Base-by-base conservation (phyloP, 2,329 filamentous ascomycete species). In the Penicillium frequentans region DNA sequence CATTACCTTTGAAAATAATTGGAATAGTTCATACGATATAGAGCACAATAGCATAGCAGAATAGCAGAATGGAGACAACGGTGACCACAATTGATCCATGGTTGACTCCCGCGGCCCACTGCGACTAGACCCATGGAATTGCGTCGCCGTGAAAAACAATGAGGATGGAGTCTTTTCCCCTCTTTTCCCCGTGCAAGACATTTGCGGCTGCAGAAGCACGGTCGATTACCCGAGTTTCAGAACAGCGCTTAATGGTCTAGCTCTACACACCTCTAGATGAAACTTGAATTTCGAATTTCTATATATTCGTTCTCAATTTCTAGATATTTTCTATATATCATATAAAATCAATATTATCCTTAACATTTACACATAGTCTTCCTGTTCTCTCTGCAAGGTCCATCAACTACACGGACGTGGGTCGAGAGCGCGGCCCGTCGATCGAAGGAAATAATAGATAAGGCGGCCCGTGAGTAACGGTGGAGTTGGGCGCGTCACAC, bases 381-480 rank as follows among this genome's bases (percentile, higher is more conserved):
- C 8, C 27, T 3, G 11, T 29, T 37, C 21, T 11, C 45, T 31
- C 48, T 48, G 45, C 51, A 53, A 53, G 51, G 51, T 21, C 19
- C 19, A 19, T 19, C 19, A 23, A 31, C 13, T 31, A 45, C 52
- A 54, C 52, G 52, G 52, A 54, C 52, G 42, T 35, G 33, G 33
- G 52, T 52, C 49, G 5, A 33, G 13, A 31, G 43, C 27, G 21
- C 52, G 52, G 52, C 31, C 52, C 52, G 52, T 54, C 52, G 52
- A 54, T 54, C 52, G 21, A 11, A 13, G 11, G 39, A 23, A 42
- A 42, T 23, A 23, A 42, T 11, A 19, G n/a, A 42, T 42, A 33
- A 58, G 56, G 48, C 56, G 59, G 57, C 53, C 57, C 54, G 60
- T 60, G 60, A 60, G 53, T 62, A 62, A 62, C 58, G 54, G 59